Conservation (phyloP, 1,139 yeast genomes). For the Protomyces inouyei region DNA sequence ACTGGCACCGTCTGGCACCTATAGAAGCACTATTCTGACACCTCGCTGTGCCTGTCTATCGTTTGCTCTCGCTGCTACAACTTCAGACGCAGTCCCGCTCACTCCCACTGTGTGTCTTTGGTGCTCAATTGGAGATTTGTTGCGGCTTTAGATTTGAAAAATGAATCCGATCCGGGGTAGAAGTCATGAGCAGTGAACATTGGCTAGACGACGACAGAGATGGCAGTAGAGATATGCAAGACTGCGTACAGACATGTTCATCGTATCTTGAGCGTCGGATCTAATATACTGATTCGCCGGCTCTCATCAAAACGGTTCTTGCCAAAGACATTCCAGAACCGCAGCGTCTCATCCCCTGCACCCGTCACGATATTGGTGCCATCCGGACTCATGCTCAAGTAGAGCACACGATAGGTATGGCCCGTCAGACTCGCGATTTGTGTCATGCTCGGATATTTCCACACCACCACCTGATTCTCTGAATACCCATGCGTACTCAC, state of each 20-base stretch:
- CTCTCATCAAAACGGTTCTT: conserved; percentile 23
- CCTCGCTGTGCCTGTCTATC: no score
- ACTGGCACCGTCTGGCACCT: no score
- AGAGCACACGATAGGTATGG: conserved; percentile 86
- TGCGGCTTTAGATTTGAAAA: no score
- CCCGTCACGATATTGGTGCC: conserved; percentile 98
- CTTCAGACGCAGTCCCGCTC: no score
- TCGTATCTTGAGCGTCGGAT: conserved; percentile 21
- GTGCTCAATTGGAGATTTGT: no score
- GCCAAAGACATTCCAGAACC: conserved; percentile 36
- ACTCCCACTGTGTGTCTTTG: no score
- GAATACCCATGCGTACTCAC: conserved; percentile 96
- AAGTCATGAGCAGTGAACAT: no score
- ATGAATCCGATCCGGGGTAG: no score
- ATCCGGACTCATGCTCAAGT: conserved; percentile 88
- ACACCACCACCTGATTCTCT: conserved; percentile 80
- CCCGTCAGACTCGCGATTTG: conserved; percentile 92
- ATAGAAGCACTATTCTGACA: no score
- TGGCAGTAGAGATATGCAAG: no score
- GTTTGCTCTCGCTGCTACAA: no score
- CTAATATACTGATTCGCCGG: conserved; percentile 16
- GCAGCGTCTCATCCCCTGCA: conserved; percentile 93
- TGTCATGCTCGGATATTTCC: conserved; percentile 93
- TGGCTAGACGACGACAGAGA: no score
- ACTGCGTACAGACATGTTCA: neutral